Percentiles rank a stretch among this genome's conserved stretches.
Evolutionary conservation across 1,139 yeast genomes (phyloP).

Genomic region (Taiozyma onychis): DNA sequence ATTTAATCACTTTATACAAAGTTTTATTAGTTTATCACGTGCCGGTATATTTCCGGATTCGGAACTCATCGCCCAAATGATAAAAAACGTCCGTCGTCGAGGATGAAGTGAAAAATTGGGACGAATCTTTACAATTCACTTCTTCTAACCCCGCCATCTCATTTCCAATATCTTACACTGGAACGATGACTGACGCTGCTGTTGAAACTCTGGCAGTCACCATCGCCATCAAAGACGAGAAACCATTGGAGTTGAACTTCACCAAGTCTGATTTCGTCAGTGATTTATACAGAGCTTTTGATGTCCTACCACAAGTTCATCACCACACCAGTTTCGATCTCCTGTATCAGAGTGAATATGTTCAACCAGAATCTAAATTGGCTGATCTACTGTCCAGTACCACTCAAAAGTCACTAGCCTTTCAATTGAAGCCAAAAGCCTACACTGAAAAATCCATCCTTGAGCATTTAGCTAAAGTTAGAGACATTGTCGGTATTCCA

Average conservation of each 20-base stretch:
- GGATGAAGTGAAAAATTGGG: neutral
- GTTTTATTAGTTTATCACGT: neutral
- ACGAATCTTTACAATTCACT: neutral
- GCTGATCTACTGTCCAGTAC: slow-evolving; percentile 20
- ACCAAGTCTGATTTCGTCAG: slow-evolving; percentile 42
- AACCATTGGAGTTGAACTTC: slow-evolving; percentile 32
- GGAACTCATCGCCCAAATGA: neutral
- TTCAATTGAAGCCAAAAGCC: slow-evolving; percentile 35
- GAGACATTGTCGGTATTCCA: slow-evolving; percentile 41
- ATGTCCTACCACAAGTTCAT: slow-evolving; percentile 47
- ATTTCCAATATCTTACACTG: neutral
- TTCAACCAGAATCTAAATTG: slow-evolving; percentile 22
- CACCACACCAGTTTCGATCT: slow-evolving; percentile 60
- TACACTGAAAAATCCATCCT: slow-evolving; percentile 43
- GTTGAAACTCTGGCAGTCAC: neutral
- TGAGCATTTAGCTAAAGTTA: slow-evolving; percentile 39
- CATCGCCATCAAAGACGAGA: slow-evolving; percentile 2
- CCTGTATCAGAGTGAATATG: slow-evolving; percentile 30
- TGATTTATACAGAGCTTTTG: slow-evolving; percentile 55
- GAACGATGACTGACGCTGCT: slow-evolving; percentile 1
- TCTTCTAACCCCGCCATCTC: neutral
- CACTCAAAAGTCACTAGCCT: slow-evolving; percentile 23
- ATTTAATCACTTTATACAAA: neutral
- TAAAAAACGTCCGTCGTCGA: neutral
- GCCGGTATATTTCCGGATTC: neutral